Evolutionary conservation across 345 rosid species (phyloP).

Genomic region (Cochlearia excelsa): DNA sequence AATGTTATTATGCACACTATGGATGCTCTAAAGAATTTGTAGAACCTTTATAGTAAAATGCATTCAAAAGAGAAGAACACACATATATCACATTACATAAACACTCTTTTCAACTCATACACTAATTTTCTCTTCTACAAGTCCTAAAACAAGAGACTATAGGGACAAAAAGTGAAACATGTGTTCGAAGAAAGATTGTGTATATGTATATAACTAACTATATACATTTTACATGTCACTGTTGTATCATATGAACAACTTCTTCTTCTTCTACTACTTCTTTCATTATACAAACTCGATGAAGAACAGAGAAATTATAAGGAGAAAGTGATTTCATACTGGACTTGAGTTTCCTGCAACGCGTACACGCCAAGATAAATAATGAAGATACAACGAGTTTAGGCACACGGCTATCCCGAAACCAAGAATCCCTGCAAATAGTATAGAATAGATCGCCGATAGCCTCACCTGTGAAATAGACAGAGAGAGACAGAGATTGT

Average conservation of each 20-base stretch:
- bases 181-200: conserved; percentile 12
- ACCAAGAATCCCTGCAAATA: conserved; percentile 67
- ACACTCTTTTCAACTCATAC: conserved; percentile 1
- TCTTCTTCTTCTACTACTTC: conserved; percentile 6
- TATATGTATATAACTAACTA: background rate
- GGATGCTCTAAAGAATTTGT: no score
- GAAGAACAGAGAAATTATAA: conserved; percentile 9
- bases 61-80: background rate
- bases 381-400: conserved; percentile 66
- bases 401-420: conserved; percentile 73
- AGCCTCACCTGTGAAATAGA: conserved; percentile 58
- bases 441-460: conserved; percentile 54
- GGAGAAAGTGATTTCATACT: conserved; percentile 38
- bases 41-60: no score
- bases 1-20: no score
- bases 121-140: background rate
- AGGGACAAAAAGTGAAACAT: conserved; percentile 14
- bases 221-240: conserved; percentile 18
- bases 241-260: conserved; percentile 1
- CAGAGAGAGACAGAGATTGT: background rate
- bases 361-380: conserved; percentile 55
- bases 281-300: background rate
- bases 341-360: conserved; percentile 44
- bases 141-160: background rate
- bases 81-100: background rate